Evolutionary conservation across 2,329 filamentous ascomycete genomes (phyloP).

Genomic region (Aspergillus hortae): DNA sequence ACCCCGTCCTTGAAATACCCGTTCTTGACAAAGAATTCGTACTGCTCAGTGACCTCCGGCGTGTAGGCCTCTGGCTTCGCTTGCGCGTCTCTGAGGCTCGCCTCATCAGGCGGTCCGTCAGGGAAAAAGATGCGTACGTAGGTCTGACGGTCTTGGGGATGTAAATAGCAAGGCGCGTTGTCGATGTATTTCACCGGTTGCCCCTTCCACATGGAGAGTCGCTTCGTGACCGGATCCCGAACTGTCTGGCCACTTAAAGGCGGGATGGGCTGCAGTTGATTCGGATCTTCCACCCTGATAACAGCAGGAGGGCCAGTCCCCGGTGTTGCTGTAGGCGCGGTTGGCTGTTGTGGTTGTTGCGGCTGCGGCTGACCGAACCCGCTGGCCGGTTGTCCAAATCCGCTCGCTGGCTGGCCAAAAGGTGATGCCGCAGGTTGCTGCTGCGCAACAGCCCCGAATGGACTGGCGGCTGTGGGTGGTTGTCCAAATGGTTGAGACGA

Average conservation of each 20-base stretch:
- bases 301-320: conserved; percentile 26
- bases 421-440: conserved; percentile 30
- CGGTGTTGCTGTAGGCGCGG: conserved; percentile 7
- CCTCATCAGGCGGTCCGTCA: conserved; percentile 58
- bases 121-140: conserved; percentile 71
- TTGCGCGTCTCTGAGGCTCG: conserved; percentile 47
- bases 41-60: conserved; percentile 56
- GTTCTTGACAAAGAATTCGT: conserved; percentile 60
- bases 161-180: conserved; percentile 48
- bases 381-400: conserved; percentile 20
- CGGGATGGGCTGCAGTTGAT: conserved; percentile 34
- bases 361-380: conserved; percentile 3
- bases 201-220: conserved; percentile 60
- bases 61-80: conserved; percentile 52
- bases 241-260: conserved; percentile 35
- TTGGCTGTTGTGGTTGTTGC: conserved; percentile 7
- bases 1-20: conserved; percentile 67
- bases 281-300: conserved; percentile 23
- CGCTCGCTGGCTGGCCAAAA: conserved; percentile 33
- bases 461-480: conserved; percentile 20
- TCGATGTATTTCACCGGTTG: conserved; percentile 59
- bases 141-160: conserved; percentile 51
- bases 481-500: conserved; percentile 30
- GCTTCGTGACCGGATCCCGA: conserved; percentile 32
- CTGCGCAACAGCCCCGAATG: conserved; percentile 27